Base-by-base conservation (phyloP, 805 yeast genomes). In the Kluyveromyces siamensis region DNA sequence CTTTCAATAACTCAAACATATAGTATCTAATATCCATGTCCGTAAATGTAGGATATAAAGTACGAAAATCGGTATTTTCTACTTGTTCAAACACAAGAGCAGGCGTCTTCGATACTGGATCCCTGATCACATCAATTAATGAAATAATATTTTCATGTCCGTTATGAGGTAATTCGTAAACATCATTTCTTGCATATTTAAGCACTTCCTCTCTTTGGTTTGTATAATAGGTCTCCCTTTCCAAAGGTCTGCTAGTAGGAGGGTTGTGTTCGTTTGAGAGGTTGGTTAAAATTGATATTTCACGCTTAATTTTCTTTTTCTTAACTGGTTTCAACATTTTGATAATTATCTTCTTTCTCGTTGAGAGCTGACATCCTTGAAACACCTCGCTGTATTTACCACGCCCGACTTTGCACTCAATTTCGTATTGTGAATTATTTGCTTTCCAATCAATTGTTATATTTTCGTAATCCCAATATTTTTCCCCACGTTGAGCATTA, bases 331-430 rank as follows among this genome's bases (percentile, higher is more conserved):
- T 90, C 59, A 90, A 73, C 56, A 88, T 95, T 65, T 90, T 90
- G 55, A 90, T 86, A 40, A 90, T 91, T 59, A 93, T 84, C 40
- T 74, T 73, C 49, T 72, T 75, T 47, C 79, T 81, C 53, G 77
- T 78, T 48, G 77, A 72, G 45, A 86, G 71, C 61, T 86, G 83
- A 41, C 83, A 75, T 27, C 96, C 96, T 63, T 82, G 84, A 64
- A 90, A 90, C 30, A 90, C 97, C 66, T 90, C 97, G n/a, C 95
- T 84, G 68, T 89, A 90, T 70, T 87, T 90, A 25, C 97, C 97
- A 49, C 96, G 77, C 13, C 97, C 97, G 17, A 90, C 83, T 67
- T 89, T 87, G 53, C 76, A 75, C 47, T 85, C 77, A 52, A 90
- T 84, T 65, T 90, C 97, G 62, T 84, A 84, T 59, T 79, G 69